These are phyloP conservation scores for Tuber microsphaerosporum DNA, from an alignment of 495 filamentous ascomycete species.

Conservation along the genomic window DNA sequence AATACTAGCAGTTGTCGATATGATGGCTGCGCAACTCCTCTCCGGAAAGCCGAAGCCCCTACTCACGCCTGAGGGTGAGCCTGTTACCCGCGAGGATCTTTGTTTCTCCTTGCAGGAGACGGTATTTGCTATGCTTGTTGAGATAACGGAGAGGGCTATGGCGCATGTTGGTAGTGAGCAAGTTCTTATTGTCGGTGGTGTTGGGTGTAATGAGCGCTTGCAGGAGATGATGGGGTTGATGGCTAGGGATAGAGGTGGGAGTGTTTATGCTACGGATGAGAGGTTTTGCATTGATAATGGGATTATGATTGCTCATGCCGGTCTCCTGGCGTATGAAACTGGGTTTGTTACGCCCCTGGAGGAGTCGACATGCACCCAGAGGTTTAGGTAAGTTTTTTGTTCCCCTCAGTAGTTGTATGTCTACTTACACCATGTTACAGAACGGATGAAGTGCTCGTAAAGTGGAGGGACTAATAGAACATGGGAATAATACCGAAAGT, in stretches of 20 bases:
- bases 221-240: constrained; percentile 98
- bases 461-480: constrained; percentile 70
- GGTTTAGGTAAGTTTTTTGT: constrained; percentile 53
- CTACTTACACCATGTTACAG: constrained; percentile 40
- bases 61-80: constrained; percentile 44
- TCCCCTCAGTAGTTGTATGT: not conserved
- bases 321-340: constrained; percentile 70
- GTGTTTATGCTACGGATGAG: constrained; percentile 75
- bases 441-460: constrained; percentile 86
- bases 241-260: constrained; percentile 83
- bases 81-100: constrained; percentile 71
- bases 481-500: not conserved
- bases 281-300: constrained; percentile 98
- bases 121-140: constrained; percentile 90
- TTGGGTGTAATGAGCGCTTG: constrained; percentile 90
- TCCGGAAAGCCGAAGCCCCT: constrained; percentile 44
- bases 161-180: constrained; percentile 86
- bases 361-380: constrained; percentile 84
- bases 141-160: constrained; percentile 98
- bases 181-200: constrained; percentile 93
- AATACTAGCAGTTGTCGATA: constrained; percentile 74
- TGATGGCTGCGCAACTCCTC: constrained; percentile 59
- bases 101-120: constrained; percentile 96
- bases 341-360: constrained; percentile 69
- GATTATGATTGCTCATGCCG: constrained; percentile 98